These are phyloP conservation scores for Silene uniflora DNA, from an alignment of 148 eudicot species.

Conservation along the genomic window DNA sequence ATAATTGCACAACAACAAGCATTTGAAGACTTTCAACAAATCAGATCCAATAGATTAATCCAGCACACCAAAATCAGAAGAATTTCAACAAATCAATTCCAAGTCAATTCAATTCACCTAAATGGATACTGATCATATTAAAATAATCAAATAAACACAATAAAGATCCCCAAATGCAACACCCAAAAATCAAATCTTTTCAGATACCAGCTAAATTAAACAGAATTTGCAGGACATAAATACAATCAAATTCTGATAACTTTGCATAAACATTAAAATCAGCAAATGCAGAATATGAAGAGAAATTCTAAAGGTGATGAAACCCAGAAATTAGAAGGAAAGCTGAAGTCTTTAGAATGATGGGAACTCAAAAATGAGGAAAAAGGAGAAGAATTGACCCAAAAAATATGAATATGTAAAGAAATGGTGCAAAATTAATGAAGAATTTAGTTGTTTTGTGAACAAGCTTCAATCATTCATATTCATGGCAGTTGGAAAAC, in stretches of 20 bases:
- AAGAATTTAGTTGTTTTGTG: conserved; percentile 6
- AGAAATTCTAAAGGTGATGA: not conserved
- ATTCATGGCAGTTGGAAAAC: conserved; percentile 12
- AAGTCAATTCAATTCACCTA: conserved; percentile 12
- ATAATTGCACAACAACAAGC: too few relatives aligned
- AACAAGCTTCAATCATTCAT: not conserved
- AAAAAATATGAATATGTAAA: conserved; percentile 10
- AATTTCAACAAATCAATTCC: not conserved
- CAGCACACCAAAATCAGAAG: not conserved
- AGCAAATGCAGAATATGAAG: not conserved
- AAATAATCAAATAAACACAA: conserved; percentile 9
- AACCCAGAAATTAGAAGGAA: not conserved
- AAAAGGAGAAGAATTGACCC: not conserved
- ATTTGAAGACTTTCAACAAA: too few relatives aligned
- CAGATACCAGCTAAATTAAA: conserved; percentile 8
- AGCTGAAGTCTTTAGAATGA: not conserved
- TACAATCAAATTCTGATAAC: conserved; percentile 8
- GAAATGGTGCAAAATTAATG: not conserved
- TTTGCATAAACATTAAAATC: not conserved
- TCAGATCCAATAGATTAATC: not conserved
- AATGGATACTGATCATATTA: not conserved
- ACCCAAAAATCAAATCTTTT: conserved; percentile 20
- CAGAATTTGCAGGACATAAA: conserved; percentile 14
- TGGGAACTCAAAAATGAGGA: not conserved
- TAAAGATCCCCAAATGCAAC: not conserved